Conservation (phyloP, 352 stramenopile species). For the Phytophthora crassamura region DNA sequence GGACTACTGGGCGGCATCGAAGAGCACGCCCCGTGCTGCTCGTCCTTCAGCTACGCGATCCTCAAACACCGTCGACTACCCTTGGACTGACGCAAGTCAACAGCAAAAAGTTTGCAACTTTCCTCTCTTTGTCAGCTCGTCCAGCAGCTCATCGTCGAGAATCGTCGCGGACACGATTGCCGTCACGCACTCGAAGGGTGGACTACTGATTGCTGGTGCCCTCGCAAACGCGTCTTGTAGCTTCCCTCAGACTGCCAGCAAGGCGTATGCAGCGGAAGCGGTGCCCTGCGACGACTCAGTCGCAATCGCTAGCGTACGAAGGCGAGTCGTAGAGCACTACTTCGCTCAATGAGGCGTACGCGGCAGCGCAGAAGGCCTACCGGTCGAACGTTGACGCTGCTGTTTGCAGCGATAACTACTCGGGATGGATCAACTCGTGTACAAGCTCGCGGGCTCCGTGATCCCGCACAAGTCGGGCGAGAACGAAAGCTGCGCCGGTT, state of each 20-base stretch:
- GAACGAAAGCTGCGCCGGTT: slow-evolving; percentile 48
- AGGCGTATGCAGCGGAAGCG: slow-evolving; percentile 18
- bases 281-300: slow-evolving; percentile 26
- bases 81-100: slow-evolving; percentile 26
- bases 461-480: slow-evolving; percentile 39
- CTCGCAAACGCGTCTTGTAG: slow-evolving; percentile 41
- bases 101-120: slow-evolving; percentile 34
- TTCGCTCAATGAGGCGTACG: slow-evolving; percentile 20
- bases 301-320: slow-evolving; percentile 38
- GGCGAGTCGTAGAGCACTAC: slow-evolving; percentile 20
- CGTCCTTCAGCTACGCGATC: slow-evolving; percentile 23
- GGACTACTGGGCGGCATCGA: slow-evolving; percentile 26
- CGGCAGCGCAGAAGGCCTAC: slow-evolving; percentile 18
- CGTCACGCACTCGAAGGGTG: slow-evolving; percentile 37
- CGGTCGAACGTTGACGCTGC: slow-evolving; percentile 23
- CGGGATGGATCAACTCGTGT: slow-evolving; percentile 27
- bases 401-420: slow-evolving; percentile 40
- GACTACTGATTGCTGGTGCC: slow-evolving; percentile 24
- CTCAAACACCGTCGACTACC: slow-evolving; percentile 31
- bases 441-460: slow-evolving; percentile 18
- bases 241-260: slow-evolving; percentile 34
- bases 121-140: slow-evolving; percentile 11
- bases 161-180: slow-evolving; percentile 31
- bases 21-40: slow-evolving; percentile 36
- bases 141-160: slow-evolving; percentile 1